Evolutionary conservation across 2,329 filamentous ascomycete genomes (phyloP).

Genomic region (Fusarium nurragi): DNA sequence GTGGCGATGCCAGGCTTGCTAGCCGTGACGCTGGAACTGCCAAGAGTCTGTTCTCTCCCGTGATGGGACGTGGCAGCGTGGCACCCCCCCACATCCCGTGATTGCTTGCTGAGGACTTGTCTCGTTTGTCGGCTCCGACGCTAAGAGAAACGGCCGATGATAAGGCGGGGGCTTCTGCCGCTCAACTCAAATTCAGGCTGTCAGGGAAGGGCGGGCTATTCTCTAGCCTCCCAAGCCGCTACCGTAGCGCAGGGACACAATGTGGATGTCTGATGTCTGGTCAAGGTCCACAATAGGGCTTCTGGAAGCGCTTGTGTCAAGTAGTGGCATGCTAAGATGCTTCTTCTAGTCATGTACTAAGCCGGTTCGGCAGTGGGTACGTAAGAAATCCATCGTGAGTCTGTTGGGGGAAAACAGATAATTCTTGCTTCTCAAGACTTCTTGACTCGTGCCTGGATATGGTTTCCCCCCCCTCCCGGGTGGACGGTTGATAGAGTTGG

Average conservation of each 20-base stretch:
- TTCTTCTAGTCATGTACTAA: conserved; percentile 23
- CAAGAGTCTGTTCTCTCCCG: conserved; percentile 6
- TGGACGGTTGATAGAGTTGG: not conserved
- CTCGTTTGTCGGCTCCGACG: conserved; percentile 25
- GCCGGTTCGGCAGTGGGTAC: not conserved
- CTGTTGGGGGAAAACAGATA: not conserved
- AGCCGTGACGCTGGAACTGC: conserved; percentile 1
- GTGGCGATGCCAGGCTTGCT: too few relatives aligned
- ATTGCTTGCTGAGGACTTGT: not conserved
- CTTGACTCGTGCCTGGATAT: not conserved
- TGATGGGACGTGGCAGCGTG: not conserved
- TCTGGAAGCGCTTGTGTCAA: conserved; percentile 27
- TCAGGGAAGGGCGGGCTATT: not conserved
- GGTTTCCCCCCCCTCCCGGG: not conserved
- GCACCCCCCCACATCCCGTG: not conserved
- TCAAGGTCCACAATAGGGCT: conserved; percentile 5
- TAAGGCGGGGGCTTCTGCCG: not conserved
- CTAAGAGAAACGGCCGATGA: conserved; percentile 23
- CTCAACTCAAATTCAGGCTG: not conserved
- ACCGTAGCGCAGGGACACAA: not conserved
- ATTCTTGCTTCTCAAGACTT: not conserved
- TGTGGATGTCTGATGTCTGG: too few relatives aligned
- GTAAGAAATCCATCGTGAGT: not conserved
- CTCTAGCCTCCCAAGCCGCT: not conserved
- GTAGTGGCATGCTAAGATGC: conserved; percentile 1